These are phyloP conservation scores for Wickerhamiella domercqiae DNA, from an alignment of 805 yeast species.

Conservation along the genomic window DNA sequence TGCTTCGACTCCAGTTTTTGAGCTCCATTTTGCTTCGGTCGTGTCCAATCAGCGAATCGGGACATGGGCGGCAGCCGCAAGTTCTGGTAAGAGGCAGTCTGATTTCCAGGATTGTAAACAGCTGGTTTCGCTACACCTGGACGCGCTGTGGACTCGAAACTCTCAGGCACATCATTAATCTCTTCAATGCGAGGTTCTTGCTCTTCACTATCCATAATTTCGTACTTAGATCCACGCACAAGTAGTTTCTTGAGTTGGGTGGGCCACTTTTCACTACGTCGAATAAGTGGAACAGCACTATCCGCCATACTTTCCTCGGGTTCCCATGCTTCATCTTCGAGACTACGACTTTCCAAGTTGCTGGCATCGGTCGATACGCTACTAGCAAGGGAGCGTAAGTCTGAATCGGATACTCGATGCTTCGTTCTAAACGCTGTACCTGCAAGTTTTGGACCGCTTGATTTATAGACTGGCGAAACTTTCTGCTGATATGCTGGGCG, in stretches of 20 bases:
- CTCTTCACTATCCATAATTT: neutral
- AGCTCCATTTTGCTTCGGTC: neutral
- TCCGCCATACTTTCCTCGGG: constrained; percentile 14
- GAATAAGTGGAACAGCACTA: constrained; percentile 2
- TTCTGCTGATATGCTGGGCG: no score
- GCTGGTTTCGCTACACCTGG: neutral
- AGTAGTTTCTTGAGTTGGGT: constrained; percentile 4
- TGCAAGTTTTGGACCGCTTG: no score
- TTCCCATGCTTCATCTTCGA: constrained; percentile 6
- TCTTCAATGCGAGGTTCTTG: constrained; percentile 1
- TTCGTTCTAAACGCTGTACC: no score
- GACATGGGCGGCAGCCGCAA: neutral
- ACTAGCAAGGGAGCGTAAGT: neutral
- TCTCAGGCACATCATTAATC: neutral
- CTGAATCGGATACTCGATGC: neutral
- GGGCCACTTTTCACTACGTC: constrained; percentile 2
- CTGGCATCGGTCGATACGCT: neutral
- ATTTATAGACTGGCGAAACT: no score
- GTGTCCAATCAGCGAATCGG: neutral
- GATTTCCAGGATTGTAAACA: neutral
- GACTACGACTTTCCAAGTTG: neutral
- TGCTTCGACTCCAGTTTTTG: neutral
- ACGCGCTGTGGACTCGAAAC: neutral
- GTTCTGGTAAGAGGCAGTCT: constrained; percentile 1
- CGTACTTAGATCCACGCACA: constrained; percentile 10